These are phyloP conservation scores for Calonectria ilicicola DNA, from an alignment of 2,329 filamentous ascomycete species.

Conservation along the genomic window DNA sequence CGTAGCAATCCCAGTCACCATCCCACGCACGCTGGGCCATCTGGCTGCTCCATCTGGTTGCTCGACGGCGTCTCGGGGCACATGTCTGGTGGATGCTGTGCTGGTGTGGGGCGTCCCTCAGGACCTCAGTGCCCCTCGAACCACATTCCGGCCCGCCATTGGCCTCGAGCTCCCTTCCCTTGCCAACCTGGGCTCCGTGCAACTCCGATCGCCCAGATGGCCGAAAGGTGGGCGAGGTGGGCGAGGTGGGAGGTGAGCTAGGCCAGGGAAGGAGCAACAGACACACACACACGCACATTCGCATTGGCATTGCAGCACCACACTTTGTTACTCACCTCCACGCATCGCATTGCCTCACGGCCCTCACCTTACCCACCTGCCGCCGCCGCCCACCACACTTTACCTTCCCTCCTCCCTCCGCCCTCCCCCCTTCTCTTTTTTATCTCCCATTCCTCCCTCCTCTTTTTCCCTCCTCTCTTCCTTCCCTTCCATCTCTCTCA, in stretches of 20 bases:
- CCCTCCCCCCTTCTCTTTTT: slow-evolving; percentile 7
- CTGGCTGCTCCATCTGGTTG: slow-evolving; percentile 15
- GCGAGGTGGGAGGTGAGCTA: slow-evolving; percentile 4
- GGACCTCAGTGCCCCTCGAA: slow-evolving; percentile 7
- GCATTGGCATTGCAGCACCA: slow-evolving; percentile 16
- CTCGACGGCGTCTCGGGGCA: slow-evolving; percentile 22
- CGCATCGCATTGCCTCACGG: slow-evolving; percentile 39
- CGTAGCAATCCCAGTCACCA: not conserved
- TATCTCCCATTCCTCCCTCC: slow-evolving; percentile 19
- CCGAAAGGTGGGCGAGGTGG: slow-evolving; percentile 18
- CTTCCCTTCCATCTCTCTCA: slow-evolving; percentile 27
- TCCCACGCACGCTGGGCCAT: not conserved
- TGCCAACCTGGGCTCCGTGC: slow-evolving; percentile 29
- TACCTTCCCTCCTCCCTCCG: slow-evolving; percentile 22
- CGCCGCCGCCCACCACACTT: slow-evolving; percentile 28
- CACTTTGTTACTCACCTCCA: slow-evolving; percentile 38
- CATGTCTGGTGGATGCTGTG: slow-evolving; percentile 17
- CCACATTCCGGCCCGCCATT: slow-evolving; percentile 20
- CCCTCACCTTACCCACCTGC: slow-evolving; percentile 30
- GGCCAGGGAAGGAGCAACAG: slow-evolving; percentile 17
- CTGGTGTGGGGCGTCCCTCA: slow-evolving; percentile 8
- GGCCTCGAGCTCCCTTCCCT: slow-evolving; percentile 29
- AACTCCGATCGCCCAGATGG: slow-evolving; percentile 43
- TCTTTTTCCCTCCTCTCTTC: slow-evolving; percentile 23
- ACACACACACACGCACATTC: not conserved